A percentile compares a stretch with the other conserved stretches of the same genome.
These are phyloP conservation scores for Artemisia tridentata DNA, from an alignment of 129 eudicot genomes.

Conservation along the genomic window DNA sequence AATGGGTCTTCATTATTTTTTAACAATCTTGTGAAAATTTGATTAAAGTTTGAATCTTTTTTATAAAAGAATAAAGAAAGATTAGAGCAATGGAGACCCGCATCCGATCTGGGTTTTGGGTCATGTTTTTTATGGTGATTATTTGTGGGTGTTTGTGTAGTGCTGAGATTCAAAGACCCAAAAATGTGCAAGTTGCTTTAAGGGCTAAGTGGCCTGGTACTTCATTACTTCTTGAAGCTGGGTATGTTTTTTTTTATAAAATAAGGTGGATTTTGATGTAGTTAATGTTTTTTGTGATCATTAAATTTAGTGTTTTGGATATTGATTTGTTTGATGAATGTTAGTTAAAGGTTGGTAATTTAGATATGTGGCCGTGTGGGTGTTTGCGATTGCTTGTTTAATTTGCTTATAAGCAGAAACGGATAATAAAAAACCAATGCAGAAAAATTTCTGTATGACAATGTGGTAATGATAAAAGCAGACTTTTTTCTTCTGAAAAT, in stretches of 20 bases:
- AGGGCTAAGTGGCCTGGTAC: slow-evolving; percentile 96
- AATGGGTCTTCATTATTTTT: slow-evolving; percentile 25
- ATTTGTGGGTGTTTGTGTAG: slow-evolving; percentile 44
- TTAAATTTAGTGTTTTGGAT: slow-evolving; percentile 2
- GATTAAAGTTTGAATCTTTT: slow-evolving; percentile 28
- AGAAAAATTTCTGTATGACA: no score
- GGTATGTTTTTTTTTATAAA: slow-evolving; percentile 39
- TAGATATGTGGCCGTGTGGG: no score
- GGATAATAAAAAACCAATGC: no score
- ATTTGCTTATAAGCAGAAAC: no score
- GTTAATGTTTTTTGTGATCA: neutral
- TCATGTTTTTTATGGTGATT: slow-evolving; percentile 32
- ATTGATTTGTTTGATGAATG: neutral
- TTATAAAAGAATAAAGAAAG: slow-evolving; percentile 14
- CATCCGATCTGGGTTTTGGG: slow-evolving; percentile 59
- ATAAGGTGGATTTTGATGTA: neutral
- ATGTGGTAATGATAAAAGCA: no score
- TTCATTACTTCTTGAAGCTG: slow-evolving; percentile 85
- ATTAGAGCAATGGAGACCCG: slow-evolving; percentile 48
- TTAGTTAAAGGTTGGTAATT: no score
- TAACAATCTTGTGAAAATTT: slow-evolving; percentile 20
- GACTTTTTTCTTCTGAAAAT: no score
- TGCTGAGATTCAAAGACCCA: slow-evolving; percentile 64
- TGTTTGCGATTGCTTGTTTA: no score
- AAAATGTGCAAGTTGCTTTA: slow-evolving; percentile 93